Percentiles rank a stretch among this genome's conserved stretches.
Conservation (phyloP, 2,329 filamentous ascomycete genomes). For the Colletotrichum tropicale region DNA sequence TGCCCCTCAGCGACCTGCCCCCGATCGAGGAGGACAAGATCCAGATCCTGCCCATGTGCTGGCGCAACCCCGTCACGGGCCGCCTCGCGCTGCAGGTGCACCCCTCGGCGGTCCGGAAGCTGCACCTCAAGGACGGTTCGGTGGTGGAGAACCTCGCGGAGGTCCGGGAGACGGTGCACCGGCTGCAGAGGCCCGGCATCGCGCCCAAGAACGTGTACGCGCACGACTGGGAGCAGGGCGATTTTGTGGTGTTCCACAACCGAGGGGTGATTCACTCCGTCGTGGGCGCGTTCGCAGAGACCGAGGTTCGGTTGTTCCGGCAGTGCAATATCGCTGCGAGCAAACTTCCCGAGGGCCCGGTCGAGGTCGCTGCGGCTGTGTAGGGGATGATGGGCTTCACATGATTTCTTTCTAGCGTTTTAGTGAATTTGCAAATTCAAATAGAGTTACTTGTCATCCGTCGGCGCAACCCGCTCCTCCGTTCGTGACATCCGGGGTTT, state of each 20-base stretch:
- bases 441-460: background rate
- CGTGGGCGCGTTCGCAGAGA: constrained; percentile 73
- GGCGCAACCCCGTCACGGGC: constrained; percentile 76
- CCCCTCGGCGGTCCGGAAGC: constrained; percentile 71
- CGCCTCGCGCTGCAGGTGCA: constrained; percentile 75
- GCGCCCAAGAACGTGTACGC: constrained; percentile 71
- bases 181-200: constrained; percentile 75
- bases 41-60: constrained; percentile 76
- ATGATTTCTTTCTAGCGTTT: background rate
- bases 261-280: constrained; percentile 77
- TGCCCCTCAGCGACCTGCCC: constrained; percentile 64
- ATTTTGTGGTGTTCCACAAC: constrained; percentile 81
- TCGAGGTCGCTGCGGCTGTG: background rate
- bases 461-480: background rate
- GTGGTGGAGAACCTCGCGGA: constrained; percentile 71
- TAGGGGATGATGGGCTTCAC: background rate
- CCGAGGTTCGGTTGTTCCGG: constrained; percentile 77
- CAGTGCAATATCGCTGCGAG: constrained; percentile 82
- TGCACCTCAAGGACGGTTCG: constrained; percentile 69
- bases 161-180: constrained; percentile 72
- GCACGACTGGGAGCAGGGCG: constrained; percentile 79
- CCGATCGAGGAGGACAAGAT: constrained; percentile 69
- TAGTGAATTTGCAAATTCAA: background rate
- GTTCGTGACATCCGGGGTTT: background rate
- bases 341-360: constrained; percentile 56